phyloP scores from a whole-genome alignment of 768 basidiomycete species.

The Hemileccinum rubropunctum region DNA sequence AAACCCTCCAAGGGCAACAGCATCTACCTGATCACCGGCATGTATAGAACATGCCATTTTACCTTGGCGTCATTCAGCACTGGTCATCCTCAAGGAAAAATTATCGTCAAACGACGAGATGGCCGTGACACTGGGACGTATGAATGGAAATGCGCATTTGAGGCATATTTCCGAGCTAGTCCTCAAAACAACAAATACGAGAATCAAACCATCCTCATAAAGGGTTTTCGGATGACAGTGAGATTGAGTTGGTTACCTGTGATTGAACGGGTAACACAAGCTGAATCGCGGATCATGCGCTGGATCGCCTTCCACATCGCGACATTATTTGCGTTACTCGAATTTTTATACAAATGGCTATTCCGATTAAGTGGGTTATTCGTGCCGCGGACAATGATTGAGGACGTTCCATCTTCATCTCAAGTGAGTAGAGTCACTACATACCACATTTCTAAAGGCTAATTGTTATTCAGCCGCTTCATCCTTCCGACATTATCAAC shows the following conservation, averaged over 20 bases:
- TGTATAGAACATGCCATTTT: slow-evolving; percentile 1
- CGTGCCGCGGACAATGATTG: not conserved
- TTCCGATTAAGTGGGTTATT: not conserved
- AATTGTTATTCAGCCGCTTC: not conserved
- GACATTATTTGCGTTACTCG: not conserved
- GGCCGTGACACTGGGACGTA: not conserved
- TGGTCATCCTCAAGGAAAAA: not conserved
- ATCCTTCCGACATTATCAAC: slow-evolving; percentile 10
- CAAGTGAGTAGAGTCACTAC: not conserved
- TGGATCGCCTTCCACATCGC: not conserved
- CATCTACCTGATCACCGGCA: slow-evolving; percentile 7
- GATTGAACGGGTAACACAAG: not conserved
- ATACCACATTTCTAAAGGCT: not conserved
- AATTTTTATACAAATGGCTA: not conserved
- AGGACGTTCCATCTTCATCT: not conserved
- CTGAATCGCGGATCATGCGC: not conserved
- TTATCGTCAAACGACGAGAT: not conserved
- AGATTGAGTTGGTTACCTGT: not conserved
- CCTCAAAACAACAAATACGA: not conserved
- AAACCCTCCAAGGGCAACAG: not conserved
- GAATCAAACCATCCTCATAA: slow-evolving; percentile 12
- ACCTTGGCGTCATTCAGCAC: not conserved
- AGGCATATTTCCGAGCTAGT: not conserved
- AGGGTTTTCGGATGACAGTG: slow-evolving; percentile 7
- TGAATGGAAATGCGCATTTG: not conserved